A percentile compares a stretch with the other conserved stretches of the same genome.
phyloP scores from a whole-genome alignment of 805 yeast species.

The Candida rishiriensis region DNA sequence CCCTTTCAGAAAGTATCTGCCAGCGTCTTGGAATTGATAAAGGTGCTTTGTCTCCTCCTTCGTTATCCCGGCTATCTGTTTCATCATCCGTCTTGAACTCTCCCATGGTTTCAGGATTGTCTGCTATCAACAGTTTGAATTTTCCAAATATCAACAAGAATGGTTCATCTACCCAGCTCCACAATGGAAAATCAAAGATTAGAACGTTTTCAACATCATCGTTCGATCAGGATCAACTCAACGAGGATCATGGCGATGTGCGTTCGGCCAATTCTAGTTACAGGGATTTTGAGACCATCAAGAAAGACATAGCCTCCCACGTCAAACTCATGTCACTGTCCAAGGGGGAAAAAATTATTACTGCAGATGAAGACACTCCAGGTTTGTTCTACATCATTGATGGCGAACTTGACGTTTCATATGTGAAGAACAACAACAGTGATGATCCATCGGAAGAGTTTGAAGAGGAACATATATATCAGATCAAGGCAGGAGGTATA shows the following conservation, averaged over 20 bases:
- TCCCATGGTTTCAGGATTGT: constrained; percentile 17
- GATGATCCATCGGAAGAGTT: constrained; percentile 10
- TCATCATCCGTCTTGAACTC: constrained; percentile 19
- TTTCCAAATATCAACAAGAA: not conserved
- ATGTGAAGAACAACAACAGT: constrained; percentile 29
- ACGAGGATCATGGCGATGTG: not conserved
- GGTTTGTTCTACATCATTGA: constrained; percentile 80
- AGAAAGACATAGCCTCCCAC: constrained; percentile 52
- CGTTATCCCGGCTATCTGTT: constrained; percentile 10
- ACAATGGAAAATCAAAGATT: constrained; percentile 1
- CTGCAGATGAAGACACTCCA: constrained; percentile 59
- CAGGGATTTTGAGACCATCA: constrained; percentile 45
- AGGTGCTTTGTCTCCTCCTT: constrained; percentile 13
- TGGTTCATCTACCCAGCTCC: not conserved
- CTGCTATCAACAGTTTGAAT: constrained; percentile 6
- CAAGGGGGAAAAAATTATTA: constrained; percentile 53
- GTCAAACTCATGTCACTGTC: constrained; percentile 52
- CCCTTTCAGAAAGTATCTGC: constrained; percentile 69
- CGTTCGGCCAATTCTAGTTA: not conserved
- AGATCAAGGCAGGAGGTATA: constrained; percentile 70
- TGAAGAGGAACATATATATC: constrained; percentile 43
- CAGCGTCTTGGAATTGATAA: constrained; percentile 59
- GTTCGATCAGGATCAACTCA: constrained; percentile 7
- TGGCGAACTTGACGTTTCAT: constrained; percentile 66
- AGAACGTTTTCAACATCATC: constrained; percentile 24